Evolutionary conservation across 805 yeast genomes (phyloP).

Genomic region (Wickerhamiella azymoides): DNA sequence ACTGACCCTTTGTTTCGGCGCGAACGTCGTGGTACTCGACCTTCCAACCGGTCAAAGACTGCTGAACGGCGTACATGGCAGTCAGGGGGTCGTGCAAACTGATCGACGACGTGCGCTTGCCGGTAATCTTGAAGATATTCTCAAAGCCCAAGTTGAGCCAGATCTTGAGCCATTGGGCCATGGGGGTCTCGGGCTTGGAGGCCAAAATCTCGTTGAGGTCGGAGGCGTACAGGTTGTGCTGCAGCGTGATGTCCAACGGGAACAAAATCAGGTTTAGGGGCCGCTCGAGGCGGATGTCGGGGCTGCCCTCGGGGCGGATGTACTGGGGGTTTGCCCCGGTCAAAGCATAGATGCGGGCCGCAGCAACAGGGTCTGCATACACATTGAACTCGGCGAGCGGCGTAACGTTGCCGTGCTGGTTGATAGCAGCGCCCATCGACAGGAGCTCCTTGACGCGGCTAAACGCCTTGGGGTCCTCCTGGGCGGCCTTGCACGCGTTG

Average conservation of each 20-base stretch:
- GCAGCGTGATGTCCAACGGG: slow-evolving; percentile 28
- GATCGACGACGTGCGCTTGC: slow-evolving; percentile 15
- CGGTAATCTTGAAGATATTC: slow-evolving; percentile 16
- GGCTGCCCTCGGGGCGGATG: slow-evolving; percentile 21
- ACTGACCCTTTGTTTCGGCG: slow-evolving; percentile 28
- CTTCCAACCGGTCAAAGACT: slow-evolving; percentile 13
- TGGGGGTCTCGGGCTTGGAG: slow-evolving; percentile 18
- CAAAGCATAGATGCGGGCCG: slow-evolving; percentile 27
- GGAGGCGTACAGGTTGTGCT: slow-evolving; percentile 20
- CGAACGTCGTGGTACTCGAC: slow-evolving; percentile 24
- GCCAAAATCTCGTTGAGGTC: slow-evolving; percentile 16
- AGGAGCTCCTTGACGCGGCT: slow-evolving; percentile 25
- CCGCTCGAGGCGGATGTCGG: slow-evolving; percentile 11
- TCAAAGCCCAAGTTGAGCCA: slow-evolving; percentile 23
- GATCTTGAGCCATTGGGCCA: slow-evolving; percentile 25
- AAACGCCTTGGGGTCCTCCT: slow-evolving; percentile 27
- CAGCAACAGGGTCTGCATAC: slow-evolving; percentile 30
- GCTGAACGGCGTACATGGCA: slow-evolving; percentile 23
- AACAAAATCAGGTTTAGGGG: slow-evolving; percentile 24
- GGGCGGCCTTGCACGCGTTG: slow-evolving; percentile 30
- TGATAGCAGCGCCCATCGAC: slow-evolving; percentile 30
- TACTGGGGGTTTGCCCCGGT: slow-evolving; percentile 21
- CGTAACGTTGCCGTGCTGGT: slow-evolving; percentile 28
- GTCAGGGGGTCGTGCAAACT: slow-evolving; percentile 31
- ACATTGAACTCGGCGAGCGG: slow-evolving; percentile 32